These are phyloP conservation scores for Haemoproteus tartakovskyi DNA, from an alignment of 169 alveolate genomes.

Conservation along the genomic window DNA sequence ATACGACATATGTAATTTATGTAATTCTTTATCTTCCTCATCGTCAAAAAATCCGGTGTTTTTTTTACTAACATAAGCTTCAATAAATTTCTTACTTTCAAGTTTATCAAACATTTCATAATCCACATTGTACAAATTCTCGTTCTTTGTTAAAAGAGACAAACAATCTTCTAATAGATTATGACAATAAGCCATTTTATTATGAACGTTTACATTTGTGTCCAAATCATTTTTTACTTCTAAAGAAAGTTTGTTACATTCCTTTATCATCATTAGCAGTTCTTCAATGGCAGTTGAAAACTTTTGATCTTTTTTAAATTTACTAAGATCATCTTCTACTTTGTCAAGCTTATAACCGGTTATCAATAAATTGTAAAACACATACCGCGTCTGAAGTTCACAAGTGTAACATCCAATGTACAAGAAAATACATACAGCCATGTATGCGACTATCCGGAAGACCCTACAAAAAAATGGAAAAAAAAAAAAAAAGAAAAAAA, in stretches of 20 bases:
- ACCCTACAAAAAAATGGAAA: constrained; percentile 19
- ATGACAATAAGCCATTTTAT: constrained; percentile 29
- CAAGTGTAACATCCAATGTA: constrained; percentile 50
- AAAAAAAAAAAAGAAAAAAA: background rate
- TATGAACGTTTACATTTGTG: constrained; percentile 43
- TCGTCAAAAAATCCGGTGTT: constrained; percentile 22
- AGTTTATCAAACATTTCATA: constrained; percentile 50
- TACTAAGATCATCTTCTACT: background rate
- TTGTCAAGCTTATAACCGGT: constrained; percentile 24
- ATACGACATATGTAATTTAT: constrained; percentile 11
- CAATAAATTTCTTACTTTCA: constrained; percentile 56
- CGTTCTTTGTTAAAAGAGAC: constrained; percentile 50
- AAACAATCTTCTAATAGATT: constrained; percentile 39
- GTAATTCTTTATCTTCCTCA: background rate
- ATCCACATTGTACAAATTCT: constrained; percentile 50
- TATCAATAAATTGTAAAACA: constrained; percentile 41
- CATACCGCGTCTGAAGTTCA: constrained; percentile 42
- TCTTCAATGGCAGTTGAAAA: constrained; percentile 57
- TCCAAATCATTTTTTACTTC: constrained; percentile 48
- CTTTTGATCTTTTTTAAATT: constrained; percentile 7
- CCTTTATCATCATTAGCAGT: constrained; percentile 57
- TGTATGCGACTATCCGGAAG: constrained; percentile 26
- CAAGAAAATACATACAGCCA: constrained; percentile 14
- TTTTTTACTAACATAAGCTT: constrained; percentile 57
- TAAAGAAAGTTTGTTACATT: constrained; percentile 47